These are phyloP conservation scores for Ailanthus altissimus DNA, from an alignment of 345 rosid genomes.

Conservation along the genomic window DNA sequence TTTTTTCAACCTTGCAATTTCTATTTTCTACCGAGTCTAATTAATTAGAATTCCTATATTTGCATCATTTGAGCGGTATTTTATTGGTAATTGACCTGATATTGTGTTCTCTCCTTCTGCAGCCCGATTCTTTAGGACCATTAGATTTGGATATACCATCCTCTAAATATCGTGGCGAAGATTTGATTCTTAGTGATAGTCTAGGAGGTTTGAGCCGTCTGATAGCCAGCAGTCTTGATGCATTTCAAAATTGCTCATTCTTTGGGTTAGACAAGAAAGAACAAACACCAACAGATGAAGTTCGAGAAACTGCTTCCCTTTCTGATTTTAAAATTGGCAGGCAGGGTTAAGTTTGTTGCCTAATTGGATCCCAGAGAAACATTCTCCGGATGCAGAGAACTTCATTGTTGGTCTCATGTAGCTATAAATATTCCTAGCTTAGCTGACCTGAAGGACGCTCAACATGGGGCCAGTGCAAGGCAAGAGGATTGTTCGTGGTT, in stretches of 20 bases:
- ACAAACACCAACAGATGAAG: constrained; percentile 53
- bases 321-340: constrained; percentile 45
- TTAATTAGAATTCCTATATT: background rate
- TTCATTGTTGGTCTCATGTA: background rate
- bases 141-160: constrained; percentile 70
- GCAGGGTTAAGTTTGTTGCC: constrained; percentile 32
- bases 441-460: constrained; percentile 23
- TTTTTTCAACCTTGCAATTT: background rate
- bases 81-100: constrained; percentile 11
- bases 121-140: constrained; percentile 94
- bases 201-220: constrained; percentile 82
- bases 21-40: background rate
- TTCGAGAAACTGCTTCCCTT: constrained; percentile 43
- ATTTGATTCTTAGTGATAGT: constrained; percentile 69
- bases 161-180: constrained; percentile 67
- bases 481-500: constrained; percentile 17
- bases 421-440: constrained; percentile 8
- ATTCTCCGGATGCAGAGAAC: constrained; percentile 16
- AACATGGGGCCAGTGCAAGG: constrained; percentile 4
- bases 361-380: background rate
- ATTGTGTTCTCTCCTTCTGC: constrained; percentile 33
- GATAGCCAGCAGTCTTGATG: constrained; percentile 91
- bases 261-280: constrained; percentile 75
- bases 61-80: background rate
- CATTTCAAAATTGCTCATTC: constrained; percentile 80